Percentiles rank a stretch among this genome's conserved stretches.
These are phyloP conservation scores for Calamus simplicifolius DNA, from an alignment of 176 grass and related monocot species.

Conservation along the genomic window DNA sequence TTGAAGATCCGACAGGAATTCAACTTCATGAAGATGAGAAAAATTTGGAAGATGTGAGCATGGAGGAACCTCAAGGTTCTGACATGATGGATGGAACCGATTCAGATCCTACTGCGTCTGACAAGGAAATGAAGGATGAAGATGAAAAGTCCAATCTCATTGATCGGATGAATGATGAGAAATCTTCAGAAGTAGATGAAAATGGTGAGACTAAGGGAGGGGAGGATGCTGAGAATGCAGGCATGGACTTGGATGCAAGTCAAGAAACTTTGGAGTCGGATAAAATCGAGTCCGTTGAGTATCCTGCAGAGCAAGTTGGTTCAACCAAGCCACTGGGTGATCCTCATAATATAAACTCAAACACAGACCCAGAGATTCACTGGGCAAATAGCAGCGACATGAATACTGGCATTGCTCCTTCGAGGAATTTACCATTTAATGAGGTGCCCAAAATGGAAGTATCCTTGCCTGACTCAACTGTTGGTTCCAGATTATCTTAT, in stretches of 20 bases:
- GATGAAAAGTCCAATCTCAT: conserved; percentile 29
- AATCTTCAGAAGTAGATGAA: conserved; percentile 27
- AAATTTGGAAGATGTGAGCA: conserved; percentile 40
- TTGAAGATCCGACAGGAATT: conserved; percentile 63
- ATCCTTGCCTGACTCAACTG: conserved; percentile 47
- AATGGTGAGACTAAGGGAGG: too few relatives aligned
- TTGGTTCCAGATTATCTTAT: conserved; percentile 56
- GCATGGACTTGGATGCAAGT: conserved; percentile 29
- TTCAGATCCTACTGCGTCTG: conserved; percentile 25
- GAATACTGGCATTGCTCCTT: conserved; percentile 46
- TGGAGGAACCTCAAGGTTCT: conserved; percentile 38
- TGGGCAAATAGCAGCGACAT: conserved; percentile 64
- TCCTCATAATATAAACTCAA: conserved; percentile 40
- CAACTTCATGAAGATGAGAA: conserved; percentile 55
- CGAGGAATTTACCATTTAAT: conserved; percentile 52
- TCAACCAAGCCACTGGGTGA: conserved; percentile 20
- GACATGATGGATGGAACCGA: conserved; percentile 30
- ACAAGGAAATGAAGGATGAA: conserved; percentile 35
- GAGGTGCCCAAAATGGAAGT: conserved; percentile 56
- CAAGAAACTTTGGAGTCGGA: conserved; percentile 36
- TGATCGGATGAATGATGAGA: conserved; percentile 43
- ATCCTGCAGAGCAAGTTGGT: conserved; percentile 30
- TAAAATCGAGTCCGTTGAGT: conserved; percentile 34
- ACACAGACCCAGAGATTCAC: conserved; percentile 49
- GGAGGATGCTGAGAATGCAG: conserved; percentile 51